Conservation (phyloP, 1,284 basidiomycete species). For the Thelephora terrestris region DNA sequence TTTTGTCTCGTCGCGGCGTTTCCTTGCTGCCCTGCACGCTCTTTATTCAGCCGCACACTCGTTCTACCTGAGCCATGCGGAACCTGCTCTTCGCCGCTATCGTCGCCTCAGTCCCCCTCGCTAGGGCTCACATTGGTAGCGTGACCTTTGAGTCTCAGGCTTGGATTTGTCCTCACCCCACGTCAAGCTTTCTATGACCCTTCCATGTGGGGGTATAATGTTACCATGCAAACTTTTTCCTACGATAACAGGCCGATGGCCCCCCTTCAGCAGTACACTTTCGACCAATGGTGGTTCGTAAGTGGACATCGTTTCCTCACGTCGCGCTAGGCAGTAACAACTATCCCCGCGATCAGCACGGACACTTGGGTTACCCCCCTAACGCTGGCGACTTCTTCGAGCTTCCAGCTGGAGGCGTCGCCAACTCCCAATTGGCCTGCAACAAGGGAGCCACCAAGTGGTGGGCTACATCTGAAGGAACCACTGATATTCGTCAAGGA, state of each 20-base stretch:
- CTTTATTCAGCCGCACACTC: neutral
- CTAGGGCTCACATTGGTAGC: conserved; percentile 1
- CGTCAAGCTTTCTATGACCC: neutral
- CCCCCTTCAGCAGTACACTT: conserved; percentile 24
- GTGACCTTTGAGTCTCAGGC: neutral
- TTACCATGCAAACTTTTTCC: conserved; percentile 10
- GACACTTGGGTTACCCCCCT: conserved; percentile 24
- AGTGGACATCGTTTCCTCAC: neutral
- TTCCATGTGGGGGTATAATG: conserved; percentile 18
- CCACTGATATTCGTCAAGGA: conserved; percentile 1
- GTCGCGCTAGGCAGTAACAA: neutral
- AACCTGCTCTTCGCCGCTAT: neutral
- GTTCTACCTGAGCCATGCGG: neutral
- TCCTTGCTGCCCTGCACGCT: neutral
- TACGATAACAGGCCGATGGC: conserved; percentile 26
- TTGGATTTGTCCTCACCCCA: neutral
- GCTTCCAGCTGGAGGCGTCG: conserved; percentile 21
- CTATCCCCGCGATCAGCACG: conserved; percentile 12
- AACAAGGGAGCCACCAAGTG: conserved; percentile 19
- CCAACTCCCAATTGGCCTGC: conserved; percentile 19
- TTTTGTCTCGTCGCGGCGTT: too few relatives aligned
- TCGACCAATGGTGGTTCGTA: conserved; percentile 34
- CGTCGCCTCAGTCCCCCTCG: neutral
- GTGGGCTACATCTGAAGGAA: conserved; percentile 2
- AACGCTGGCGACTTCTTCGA: conserved; percentile 25